Conservation (phyloP, 495 filamentous ascomycete genomes). For the Aspergillus cristatus region DNA sequence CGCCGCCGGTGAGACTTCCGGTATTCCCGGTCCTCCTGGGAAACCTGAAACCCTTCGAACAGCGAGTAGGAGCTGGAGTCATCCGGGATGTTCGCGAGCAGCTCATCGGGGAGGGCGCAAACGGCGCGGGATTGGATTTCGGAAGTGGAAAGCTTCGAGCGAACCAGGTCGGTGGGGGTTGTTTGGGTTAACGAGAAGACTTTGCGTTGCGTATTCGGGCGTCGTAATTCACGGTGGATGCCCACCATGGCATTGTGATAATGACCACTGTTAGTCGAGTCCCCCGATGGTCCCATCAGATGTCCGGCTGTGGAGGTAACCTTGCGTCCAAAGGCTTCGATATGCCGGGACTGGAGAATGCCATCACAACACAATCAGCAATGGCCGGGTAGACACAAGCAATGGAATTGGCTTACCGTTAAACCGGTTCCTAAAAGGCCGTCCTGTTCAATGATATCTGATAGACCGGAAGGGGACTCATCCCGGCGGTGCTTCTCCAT, state of each 20-base stretch:
- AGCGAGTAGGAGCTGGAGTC: conserved; percentile 78
- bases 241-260: conserved; percentile 85
- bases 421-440: conserved; percentile 44
- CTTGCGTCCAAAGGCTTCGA: conserved; percentile 91
- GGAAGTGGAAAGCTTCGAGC: conserved; percentile 78
- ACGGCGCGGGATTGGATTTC: conserved; percentile 95
- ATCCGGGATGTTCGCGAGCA: conserved; percentile 80
- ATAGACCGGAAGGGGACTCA: conserved; percentile 38
- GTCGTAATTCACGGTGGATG: conserved; percentile 76
- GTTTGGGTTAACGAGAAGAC: conserved; percentile 85
- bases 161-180: conserved; percentile 82
- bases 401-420: conserved; percentile 31
- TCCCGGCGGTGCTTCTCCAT: conserved; percentile 40
- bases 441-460: conserved; percentile 39
- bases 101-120: conserved; percentile 80
- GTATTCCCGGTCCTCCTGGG: conserved; percentile 52
- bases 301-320: conserved; percentile 90
- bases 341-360: conserved; percentile 68
- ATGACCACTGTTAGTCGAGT: conserved; percentile 40
- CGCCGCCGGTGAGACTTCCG: conserved; percentile 59
- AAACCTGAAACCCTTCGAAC: conserved; percentile 94
- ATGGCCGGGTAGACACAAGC: background rate
- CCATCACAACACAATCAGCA: background rate
- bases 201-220: conserved; percentile 73
- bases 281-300: conserved; percentile 63